Evolutionary conservation across 495 filamentous ascomycete species (phyloP), one percentile per base, ranked within the genome.

Genomic region (Penicillium bovifimosum): DNA sequence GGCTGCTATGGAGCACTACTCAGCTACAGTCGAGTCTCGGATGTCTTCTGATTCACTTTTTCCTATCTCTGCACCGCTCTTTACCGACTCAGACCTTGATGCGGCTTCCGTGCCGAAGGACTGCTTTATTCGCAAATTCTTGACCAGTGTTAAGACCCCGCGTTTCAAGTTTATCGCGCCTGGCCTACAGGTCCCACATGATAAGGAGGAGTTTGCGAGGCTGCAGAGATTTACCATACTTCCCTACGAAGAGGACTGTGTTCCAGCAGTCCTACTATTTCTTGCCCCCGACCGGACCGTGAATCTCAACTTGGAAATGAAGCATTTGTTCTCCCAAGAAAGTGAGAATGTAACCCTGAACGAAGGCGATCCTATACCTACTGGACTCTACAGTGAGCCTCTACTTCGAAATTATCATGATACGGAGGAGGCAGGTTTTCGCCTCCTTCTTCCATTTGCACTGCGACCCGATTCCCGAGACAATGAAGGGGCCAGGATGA

Each of bases 131-230:
- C 68, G 65, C 34, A 51, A 53, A 0, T 55, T 74, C 29, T 38
- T 74, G 13, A 57, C 56, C 14, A 14, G 47, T 47, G 53, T 64
- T 3, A 69, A 62, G 18, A 60, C 58, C 9, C 69, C 69, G 10
- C 66, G 55, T n/a, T 70, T 73, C 52, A 55, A 54, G 14, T 45
- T 28, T 3, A 64, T 74, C 36, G 71, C 71, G 1, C 71, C 71
- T 10, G 65, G 70, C 28, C 60, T 73, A 1, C 35, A 56, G 24
- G 52, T 72, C 11, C 59, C 58, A 8, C 35, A 65, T 14, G 60
- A 66, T 32, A 55, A 55, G 0, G 34, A 55, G 36, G 54, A 39
- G 1, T 72, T 67, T 47, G 50, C 46, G 36, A 43, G 49, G 18
- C 50, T 34, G 4, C 64, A 71, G 44, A 50, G 31, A 32, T 67